Evolutionary conservation across 441 rosid genomes (phyloP), one percentile per base, ranked within the genome.

Genomic region (Erysimum pusillum): DNA sequence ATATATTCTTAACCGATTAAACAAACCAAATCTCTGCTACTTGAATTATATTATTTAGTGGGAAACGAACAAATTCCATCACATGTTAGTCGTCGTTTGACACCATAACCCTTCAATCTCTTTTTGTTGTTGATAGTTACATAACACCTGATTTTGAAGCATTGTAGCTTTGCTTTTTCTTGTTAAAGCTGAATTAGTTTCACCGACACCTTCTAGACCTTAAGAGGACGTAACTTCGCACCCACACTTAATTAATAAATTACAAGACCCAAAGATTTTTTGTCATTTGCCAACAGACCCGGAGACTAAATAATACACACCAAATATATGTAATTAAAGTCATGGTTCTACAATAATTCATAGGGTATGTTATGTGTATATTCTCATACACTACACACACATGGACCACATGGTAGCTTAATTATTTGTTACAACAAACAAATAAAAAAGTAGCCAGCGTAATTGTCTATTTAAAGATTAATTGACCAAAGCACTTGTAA

Each of bases 341-440:
- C 42, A 20, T 74, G 14, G 58, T 35, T 18, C 28, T 12, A 22
- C 67, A 58, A 49, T 48, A 10, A 63, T 68, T 68, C 39, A 32
- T 11, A 75, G 17, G 17, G 65, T 69, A 35, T 63, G 51, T 53
- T 53, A 46, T 44, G 52, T 44, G 44, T 35, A 63, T 62, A 54
- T 63, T 45, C 61, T 63, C 53, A 36, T 17, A 46, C 61, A 25
- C 3, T 25, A 25, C 28, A 25, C 28, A 64, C 80, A 76, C 38
- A 63, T 63, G 75, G 75, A 61, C 75, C 76, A 76, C 76, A 49
- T 77, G 76, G 67, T 38, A 20, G 71, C 56, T 77, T 72, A 48
- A 57, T 71, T 57, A 77, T 25, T 63, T 9, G 52, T 22, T 17
- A 61, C 64, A 41, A 38, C 39, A n/a, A 41, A 56, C 48, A 5